phyloP scores from a whole-genome alignment of 1,139 yeast genomes.

The Kodamaea sp. region DNA sequence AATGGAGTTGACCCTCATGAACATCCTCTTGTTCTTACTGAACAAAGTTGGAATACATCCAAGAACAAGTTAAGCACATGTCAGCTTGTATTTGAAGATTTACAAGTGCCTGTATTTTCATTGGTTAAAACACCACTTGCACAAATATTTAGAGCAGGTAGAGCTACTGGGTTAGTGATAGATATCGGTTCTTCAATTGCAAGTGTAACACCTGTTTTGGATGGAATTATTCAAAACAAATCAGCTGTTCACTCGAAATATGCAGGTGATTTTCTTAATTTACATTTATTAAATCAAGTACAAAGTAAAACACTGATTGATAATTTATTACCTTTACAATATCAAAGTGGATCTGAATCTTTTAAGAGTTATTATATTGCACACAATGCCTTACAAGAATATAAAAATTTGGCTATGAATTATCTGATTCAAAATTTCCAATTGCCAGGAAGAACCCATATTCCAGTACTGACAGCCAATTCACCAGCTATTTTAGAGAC shows the following conservation, averaged over 20 bases:
- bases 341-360: slow-evolving; percentile 34
- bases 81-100: slow-evolving; percentile 62
- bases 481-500: slow-evolving; percentile 40
- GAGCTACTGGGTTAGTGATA: slow-evolving; percentile 62
- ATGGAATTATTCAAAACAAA: slow-evolving; percentile 62
- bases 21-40: slow-evolving; percentile 62
- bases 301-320: slow-evolving; percentile 26
- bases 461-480: slow-evolving; percentile 36
- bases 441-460: slow-evolving; percentile 42
- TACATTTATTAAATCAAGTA: slow-evolving; percentile 46
- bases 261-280: slow-evolving; percentile 68
- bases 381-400: slow-evolving; percentile 44
- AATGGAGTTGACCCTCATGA: slow-evolving; percentile 46
- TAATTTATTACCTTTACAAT: slow-evolving; percentile 28
- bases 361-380: slow-evolving; percentile 45
- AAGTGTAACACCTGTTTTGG: slow-evolving; percentile 66
- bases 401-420: slow-evolving; percentile 29
- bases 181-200: slow-evolving; percentile 64
- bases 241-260: slow-evolving; percentile 57
- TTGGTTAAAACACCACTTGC: slow-evolving; percentile 69
- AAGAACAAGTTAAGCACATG: slow-evolving; percentile 50
- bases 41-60: slow-evolving; percentile 58
- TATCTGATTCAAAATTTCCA: slow-evolving; percentile 37
- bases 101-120: slow-evolving; percentile 64
- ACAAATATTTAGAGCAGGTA: slow-evolving; percentile 65